A percentile compares a stretch with the other conserved stretches of the same genome.
phyloP scores from a whole-genome alignment of 2,329 filamentous ascomycete genomes.

The Sporothrix humicola region DNA sequence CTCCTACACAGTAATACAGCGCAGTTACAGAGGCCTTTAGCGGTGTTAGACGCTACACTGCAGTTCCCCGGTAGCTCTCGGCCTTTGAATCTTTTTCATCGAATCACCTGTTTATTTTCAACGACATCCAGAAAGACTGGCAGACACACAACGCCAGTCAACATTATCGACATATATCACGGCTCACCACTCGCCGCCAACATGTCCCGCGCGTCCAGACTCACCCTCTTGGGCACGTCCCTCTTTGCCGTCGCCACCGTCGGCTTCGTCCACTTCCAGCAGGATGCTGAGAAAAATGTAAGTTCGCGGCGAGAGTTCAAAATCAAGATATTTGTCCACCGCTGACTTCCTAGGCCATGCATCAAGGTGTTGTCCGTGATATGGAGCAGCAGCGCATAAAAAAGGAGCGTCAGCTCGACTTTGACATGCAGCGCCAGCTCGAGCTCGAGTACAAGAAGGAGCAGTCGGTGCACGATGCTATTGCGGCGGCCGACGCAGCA shows the following conservation, averaged over 20 bases:
- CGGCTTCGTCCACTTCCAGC: conserved; percentile 85
- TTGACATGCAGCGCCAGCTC: conserved; percentile 84
- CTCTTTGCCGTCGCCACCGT: conserved; percentile 78
- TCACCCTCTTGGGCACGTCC: conserved; percentile 80
- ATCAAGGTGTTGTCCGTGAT: conserved; percentile 89
- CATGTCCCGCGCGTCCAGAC: conserved; percentile 91
- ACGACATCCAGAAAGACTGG: neutral
- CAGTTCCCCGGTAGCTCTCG: neutral
- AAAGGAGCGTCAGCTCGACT: conserved; percentile 88
- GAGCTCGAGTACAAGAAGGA: conserved; percentile 90
- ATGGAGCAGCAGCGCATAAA: conserved; percentile 93
- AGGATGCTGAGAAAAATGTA: conserved; percentile 80
- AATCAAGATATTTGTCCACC: neutral
- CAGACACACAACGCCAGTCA: neutral
- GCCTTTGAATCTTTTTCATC: conserved; percentile 23
- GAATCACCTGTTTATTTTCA: conserved; percentile 19
- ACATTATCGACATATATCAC: neutral
- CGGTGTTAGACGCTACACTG: neutral
- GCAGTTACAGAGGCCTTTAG: neutral
- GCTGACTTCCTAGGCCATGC: conserved; percentile 74
- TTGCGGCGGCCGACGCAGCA: conserved; percentile 20
- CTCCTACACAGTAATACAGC: too few relatives aligned
- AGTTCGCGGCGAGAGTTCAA: conserved; percentile 42
- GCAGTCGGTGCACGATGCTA: conserved; percentile 71
- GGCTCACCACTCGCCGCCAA: conserved; percentile 27